Evolutionary conservation across 805 yeast genomes (phyloP).

Genomic region (Metschnikowia drakensbergensis): DNA sequence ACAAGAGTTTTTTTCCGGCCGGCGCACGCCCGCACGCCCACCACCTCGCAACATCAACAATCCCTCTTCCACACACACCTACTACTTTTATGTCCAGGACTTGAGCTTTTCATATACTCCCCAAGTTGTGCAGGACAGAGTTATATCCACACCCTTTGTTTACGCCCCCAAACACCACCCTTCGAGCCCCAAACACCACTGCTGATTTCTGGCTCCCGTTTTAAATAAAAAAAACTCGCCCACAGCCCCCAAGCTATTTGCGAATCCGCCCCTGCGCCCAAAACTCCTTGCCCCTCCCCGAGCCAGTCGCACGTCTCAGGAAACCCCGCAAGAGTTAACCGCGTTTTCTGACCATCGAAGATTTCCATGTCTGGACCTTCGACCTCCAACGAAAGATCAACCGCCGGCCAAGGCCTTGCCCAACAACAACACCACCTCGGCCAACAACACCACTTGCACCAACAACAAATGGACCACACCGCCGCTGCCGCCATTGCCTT

Average conservation of each 20-base stretch:
- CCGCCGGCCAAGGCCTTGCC: conserved; percentile 12
- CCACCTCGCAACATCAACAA: conserved; percentile 17
- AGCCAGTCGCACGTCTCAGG: conserved; percentile 1
- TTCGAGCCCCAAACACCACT: not conserved
- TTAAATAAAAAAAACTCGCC: not conserved
- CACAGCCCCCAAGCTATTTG: not conserved
- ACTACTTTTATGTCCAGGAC: conserved; percentile 24
- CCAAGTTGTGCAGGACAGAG: conserved; percentile 20
- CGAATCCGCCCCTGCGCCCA: conserved; percentile 1
- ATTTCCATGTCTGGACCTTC: conserved; percentile 19
- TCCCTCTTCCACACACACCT: conserved; percentile 22
- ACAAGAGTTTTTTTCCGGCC: conserved; percentile 4
- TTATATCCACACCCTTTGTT: conserved; percentile 20
- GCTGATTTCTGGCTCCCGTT: not conserved
- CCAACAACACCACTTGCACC: conserved; percentile 19
- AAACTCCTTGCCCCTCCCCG: not conserved
- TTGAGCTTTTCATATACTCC: conserved; percentile 9
- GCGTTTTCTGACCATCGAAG: not conserved
- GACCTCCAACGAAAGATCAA: conserved; percentile 19
- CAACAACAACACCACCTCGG: conserved; percentile 15
- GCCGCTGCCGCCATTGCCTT: conserved; percentile 22
- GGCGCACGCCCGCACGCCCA: conserved; percentile 17
- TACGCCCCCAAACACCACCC: conserved; percentile 6
- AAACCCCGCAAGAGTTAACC: not conserved
- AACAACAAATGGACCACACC: conserved; percentile 21